Conservation (phyloP, 768 basidiomycete genomes). For the Panus rudis region DNA sequence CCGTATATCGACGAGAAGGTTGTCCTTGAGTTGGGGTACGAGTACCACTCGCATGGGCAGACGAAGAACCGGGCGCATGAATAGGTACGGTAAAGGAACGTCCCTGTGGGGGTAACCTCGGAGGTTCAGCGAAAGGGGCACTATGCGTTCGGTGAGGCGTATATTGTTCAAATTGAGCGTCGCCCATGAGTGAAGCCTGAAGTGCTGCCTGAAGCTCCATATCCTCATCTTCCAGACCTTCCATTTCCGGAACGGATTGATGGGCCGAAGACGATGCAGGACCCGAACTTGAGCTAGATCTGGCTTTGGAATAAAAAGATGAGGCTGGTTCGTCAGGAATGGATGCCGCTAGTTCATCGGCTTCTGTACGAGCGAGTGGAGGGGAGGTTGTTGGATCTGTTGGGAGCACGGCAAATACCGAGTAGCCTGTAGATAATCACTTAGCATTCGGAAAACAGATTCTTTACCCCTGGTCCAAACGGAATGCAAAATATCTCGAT, state of each 20-base stretch:
- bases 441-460: neutral
- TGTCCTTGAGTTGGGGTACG: conserved; percentile 9
- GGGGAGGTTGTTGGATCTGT: conserved; percentile 46
- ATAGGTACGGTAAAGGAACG: neutral
- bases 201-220: conserved; percentile 81
- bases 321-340: conserved; percentile 43
- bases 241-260: conserved; percentile 13
- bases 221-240: conserved; percentile 74
- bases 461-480: no score
- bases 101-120: neutral
- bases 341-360: conserved; percentile 63
- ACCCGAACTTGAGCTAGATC: conserved; percentile 8
- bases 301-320: conserved; percentile 5
- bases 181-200: conserved; percentile 63
- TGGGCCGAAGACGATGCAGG: conserved; percentile 4
- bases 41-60: conserved; percentile 1
- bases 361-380: conserved; percentile 56
- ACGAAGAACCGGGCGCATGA: neutral
- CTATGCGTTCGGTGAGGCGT: neutral
- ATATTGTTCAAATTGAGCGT: neutral
- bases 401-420: conserved; percentile 70
- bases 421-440: conserved; percentile 54
- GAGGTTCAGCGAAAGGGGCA: neutral
- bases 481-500: no score
- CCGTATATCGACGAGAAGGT: no score